Conservation (phyloP, 2,329 filamentous ascomycete species). For the Penicillium italicum region DNA sequence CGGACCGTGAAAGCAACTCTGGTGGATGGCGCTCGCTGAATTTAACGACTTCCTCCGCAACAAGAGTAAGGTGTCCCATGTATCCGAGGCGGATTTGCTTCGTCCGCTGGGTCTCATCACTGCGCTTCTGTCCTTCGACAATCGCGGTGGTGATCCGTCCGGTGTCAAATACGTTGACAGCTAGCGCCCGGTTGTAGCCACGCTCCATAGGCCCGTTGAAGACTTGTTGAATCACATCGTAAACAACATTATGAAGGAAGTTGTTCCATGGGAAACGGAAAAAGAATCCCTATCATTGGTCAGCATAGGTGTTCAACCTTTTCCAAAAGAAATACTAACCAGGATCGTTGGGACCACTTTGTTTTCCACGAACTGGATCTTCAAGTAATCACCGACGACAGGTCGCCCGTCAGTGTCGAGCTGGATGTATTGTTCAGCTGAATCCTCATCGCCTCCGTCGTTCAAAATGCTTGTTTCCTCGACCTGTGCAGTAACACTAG, state of each 20-base stretch:
- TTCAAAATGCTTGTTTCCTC: slow-evolving; percentile 22
- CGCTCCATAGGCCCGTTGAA: slow-evolving; percentile 98
- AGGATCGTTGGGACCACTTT: slow-evolving; percentile 92
- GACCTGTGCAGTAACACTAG: slow-evolving; percentile 11
- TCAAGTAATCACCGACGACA: slow-evolving; percentile 90
- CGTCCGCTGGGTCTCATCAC: slow-evolving; percentile 77
- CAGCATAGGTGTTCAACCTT: slow-evolving; percentile 2
- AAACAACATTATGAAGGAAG: slow-evolving; percentile 97
- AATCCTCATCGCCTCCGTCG: slow-evolving; percentile 22
- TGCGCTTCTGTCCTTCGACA: slow-evolving; percentile 81
- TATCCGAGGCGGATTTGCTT: slow-evolving; percentile 92
- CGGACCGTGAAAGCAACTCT: slow-evolving; percentile 76
- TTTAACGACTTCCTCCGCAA: slow-evolving; percentile 97
- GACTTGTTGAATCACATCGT: slow-evolving; percentile 97
- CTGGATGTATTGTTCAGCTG: slow-evolving; percentile 48
- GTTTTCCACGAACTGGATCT: slow-evolving; percentile 94
- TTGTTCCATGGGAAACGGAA: slow-evolving; percentile 99
- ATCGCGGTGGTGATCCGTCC: slow-evolving; percentile 88
- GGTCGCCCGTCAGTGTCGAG: slow-evolving; percentile 62
- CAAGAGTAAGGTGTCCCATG: slow-evolving; percentile 96
- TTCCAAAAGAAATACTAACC: slow-evolving; percentile 52
- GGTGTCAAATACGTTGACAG: slow-evolving; percentile 87
- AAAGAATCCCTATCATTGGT: slow-evolving; percentile 73
- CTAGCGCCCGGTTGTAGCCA: slow-evolving; percentile 84
- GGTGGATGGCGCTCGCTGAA: slow-evolving; percentile 93